phyloP scores from a whole-genome alignment of 441 rosid genomes.

The Euphorbia corollata region DNA sequence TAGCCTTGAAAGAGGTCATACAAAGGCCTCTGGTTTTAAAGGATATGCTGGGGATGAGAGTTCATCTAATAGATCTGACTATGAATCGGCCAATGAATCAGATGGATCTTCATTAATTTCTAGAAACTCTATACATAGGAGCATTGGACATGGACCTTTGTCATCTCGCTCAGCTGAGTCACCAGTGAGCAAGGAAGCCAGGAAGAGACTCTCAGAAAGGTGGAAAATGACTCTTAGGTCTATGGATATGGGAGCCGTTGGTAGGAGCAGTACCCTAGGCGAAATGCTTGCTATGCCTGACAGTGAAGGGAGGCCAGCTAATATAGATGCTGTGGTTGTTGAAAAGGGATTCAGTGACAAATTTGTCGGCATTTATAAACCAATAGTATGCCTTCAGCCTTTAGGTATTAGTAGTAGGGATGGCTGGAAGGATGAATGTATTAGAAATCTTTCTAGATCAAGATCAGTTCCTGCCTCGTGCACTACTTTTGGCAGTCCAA shows the following conservation, averaged over 20 bases:
- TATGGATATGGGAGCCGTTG: slow-evolving; percentile 42
- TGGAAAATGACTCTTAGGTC: slow-evolving; percentile 75
- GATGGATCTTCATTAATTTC: slow-evolving; percentile 38
- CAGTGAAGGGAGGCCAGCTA: slow-evolving; percentile 38
- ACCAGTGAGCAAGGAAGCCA: slow-evolving; percentile 77
- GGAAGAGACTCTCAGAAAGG: slow-evolving; percentile 87
- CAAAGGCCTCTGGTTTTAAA: slow-evolving; percentile 42
- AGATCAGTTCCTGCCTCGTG: slow-evolving; percentile 62
- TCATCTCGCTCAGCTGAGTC: slow-evolving; percentile 51
- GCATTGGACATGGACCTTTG: slow-evolving; percentile 32
- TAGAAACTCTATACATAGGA: slow-evolving; percentile 37
- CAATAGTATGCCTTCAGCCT: slow-evolving; percentile 43
- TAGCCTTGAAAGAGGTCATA: slow-evolving; percentile 32
- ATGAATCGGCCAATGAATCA: slow-evolving; percentile 62
- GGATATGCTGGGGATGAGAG: slow-evolving; percentile 83
- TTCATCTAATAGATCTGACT: slow-evolving; percentile 54
- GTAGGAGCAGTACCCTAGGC: slow-evolving; percentile 67
- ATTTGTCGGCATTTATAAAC: slow-evolving; percentile 25
- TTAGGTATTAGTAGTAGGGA: slow-evolving; percentile 91
- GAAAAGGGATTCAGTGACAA: slow-evolving; percentile 32
- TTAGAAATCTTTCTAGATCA: slow-evolving; percentile 43
- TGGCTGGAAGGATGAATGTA: slow-evolving; percentile 74
- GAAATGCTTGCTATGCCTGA: slow-evolving; percentile 90
- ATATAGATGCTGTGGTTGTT: slow-evolving; percentile 28
- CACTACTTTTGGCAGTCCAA: slow-evolving; percentile 36